Evolutionary conservation across 306 rosid genomes (phyloP).

Genomic region (Geum urbanum): DNA sequence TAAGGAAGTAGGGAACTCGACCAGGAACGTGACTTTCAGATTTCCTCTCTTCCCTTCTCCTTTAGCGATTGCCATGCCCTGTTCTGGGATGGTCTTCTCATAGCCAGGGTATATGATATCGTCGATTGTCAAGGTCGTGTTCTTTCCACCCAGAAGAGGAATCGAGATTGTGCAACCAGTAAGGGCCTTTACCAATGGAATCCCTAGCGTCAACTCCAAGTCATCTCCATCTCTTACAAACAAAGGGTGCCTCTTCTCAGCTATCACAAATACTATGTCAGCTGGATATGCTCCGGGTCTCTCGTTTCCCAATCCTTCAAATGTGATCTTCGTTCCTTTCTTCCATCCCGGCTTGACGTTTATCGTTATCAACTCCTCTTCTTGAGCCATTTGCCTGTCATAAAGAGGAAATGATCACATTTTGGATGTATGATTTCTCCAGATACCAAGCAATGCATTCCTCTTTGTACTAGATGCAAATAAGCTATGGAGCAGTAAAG

Average conservation of each 20-base stretch:
- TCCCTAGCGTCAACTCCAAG: slow-evolving; percentile 49
- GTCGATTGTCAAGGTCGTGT: slow-evolving; percentile 38
- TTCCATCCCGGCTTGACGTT: slow-evolving; percentile 86
- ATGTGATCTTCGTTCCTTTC: slow-evolving; percentile 76
- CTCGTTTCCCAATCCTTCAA: slow-evolving; percentile 69
- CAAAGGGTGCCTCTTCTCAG: slow-evolving; percentile 53
- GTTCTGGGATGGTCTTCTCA: slow-evolving; percentile 44
- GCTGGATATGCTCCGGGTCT: slow-evolving; percentile 40
- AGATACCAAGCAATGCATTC: too few relatives aligned
- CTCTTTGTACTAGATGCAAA: too few relatives aligned
- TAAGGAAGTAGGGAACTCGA: slow-evolving; percentile 58
- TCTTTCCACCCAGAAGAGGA: slow-evolving; percentile 63
- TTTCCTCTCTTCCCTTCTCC: slow-evolving; percentile 53
- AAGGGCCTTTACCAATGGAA: slow-evolving; percentile 66
- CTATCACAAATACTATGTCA: slow-evolving; percentile 47
- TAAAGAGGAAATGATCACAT: not conserved
- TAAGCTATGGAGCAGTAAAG: too few relatives aligned
- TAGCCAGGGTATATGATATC: slow-evolving; percentile 58
- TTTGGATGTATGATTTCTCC: too few relatives aligned
- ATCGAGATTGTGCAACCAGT: slow-evolving; percentile 54
- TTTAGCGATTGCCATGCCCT: slow-evolving; percentile 63
- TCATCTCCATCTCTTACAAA: slow-evolving; percentile 77
- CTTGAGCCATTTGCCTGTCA: slow-evolving; percentile 46
- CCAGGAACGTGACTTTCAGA: slow-evolving; percentile 54
- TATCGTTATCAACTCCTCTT: slow-evolving; percentile 59